Evolutionary conservation across 805 yeast species (phyloP), one percentile per base, ranked within the genome.

Genomic region (Ogataea angusta): DNA sequence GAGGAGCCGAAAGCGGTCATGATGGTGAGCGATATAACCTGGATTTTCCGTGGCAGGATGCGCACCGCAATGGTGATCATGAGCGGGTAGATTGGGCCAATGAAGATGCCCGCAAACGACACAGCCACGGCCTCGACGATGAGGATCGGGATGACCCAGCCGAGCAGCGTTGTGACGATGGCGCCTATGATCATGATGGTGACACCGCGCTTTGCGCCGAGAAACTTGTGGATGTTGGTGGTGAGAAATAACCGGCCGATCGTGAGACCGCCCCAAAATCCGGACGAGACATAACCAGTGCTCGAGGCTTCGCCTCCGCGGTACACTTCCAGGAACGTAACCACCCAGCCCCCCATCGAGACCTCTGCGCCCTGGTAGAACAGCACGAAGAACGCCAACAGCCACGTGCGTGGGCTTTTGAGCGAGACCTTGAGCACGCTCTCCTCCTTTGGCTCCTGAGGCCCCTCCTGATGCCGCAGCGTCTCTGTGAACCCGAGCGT

Each of bases 191-290:
- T 42, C 41, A 68, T 47, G 12, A 73, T 32, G 10, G 67, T 47
- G 30, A 73, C 69, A 2, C 71, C 67, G 43, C 77, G 57, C 44
- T 76, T 62, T 6, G 69, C 67, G 3, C 80, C 80, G n/a, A 70
- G 31, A 10, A 46, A 36, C 33, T 60, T 60, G 38, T 69, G 68
- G 10, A 70, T 49, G 1, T 56, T 47, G 14, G 68, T 59, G 0
- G 78, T 74, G 7, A 83, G 60, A 4, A 67, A 47, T 31, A 83
- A 59, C 45, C 91, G 64, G 0, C 91, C 91, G 12, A 72, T 45
- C 0, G 89, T 79, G 15, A 83, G 57, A 0, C 91, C 91, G 17
- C 73, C 72, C 89, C 89, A 83, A 54, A 73, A 82, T 12, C 85
- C 82, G 5, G 87, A 73, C 0, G 83, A 78, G 10, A 81, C 77